These are phyloP conservation scores for Leucaena leucocephala DNA, from an alignment of 306 rosid genomes.

Conservation along the genomic window DNA sequence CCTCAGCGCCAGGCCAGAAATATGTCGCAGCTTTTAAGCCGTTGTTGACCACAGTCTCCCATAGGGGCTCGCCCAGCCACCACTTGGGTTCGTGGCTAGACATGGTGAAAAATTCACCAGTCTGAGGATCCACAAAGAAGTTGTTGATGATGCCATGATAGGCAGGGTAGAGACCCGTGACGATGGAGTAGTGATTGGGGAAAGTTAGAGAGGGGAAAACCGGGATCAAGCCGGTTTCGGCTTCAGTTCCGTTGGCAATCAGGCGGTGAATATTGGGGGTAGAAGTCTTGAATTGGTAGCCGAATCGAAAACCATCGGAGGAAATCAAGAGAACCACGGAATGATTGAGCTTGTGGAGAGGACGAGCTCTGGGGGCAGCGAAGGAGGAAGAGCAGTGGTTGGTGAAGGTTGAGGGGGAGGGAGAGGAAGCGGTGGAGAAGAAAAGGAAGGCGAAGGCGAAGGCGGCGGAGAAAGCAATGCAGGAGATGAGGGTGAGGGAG, in stretches of 20 bases:
- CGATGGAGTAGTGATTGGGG: constrained; percentile 93
- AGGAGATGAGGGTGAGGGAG: constrained; percentile 59
- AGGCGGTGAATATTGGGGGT: constrained; percentile 76
- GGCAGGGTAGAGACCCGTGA: constrained; percentile 92
- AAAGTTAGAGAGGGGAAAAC: constrained; percentile 91
- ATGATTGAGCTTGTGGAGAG: constrained; percentile 65
- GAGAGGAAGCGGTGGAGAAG: constrained; percentile 29
- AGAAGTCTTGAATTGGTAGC: constrained; percentile 85
- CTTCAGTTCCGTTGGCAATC: constrained; percentile 85
- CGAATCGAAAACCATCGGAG: constrained; percentile 94
- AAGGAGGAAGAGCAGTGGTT: neutral
- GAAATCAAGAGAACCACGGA: constrained; percentile 75
- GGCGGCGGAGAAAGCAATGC: constrained; percentile 71
- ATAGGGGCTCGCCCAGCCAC: constrained; percentile 97
- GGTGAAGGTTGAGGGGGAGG: neutral
- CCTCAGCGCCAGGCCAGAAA: constrained; percentile 99
- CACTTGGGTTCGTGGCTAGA: constrained; percentile 83
- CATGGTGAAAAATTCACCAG: constrained; percentile 77
- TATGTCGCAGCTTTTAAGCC: constrained; percentile 81
- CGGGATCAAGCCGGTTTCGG: constrained; percentile 81
- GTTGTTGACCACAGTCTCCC: constrained; percentile 85
- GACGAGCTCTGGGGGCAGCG: constrained; percentile 45
- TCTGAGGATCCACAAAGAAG: constrained; percentile 66
- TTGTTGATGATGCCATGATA: constrained; percentile 90
- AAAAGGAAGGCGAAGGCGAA: constrained; percentile 76